phyloP scores from a whole-genome alignment of 805 yeast genomes.

The Candida boleticola region DNA sequence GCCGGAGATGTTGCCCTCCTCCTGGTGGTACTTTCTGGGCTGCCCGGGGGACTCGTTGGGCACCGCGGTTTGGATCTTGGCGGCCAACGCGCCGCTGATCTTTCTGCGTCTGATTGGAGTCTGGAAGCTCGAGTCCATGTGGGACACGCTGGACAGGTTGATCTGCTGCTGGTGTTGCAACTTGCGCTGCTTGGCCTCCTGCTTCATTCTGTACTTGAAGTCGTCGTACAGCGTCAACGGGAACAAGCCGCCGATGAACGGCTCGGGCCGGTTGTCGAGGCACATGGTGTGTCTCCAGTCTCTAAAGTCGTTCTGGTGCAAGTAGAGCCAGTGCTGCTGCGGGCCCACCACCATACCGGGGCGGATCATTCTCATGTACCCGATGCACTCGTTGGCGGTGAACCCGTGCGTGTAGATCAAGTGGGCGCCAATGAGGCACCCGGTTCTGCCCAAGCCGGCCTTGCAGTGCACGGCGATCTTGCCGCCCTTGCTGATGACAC shows the following conservation, averaged over 20 bases:
- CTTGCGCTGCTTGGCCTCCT: slow-evolving; percentile 39
- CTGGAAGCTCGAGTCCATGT: slow-evolving; percentile 50
- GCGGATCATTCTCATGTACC: slow-evolving; percentile 91
- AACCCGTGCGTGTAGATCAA: slow-evolving; percentile 94
- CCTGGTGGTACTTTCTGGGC: slow-evolving; percentile 63
- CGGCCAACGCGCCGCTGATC: slow-evolving; percentile 65
- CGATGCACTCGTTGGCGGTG: slow-evolving; percentile 95
- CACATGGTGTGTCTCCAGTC: slow-evolving; percentile 95
- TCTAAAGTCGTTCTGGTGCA: slow-evolving; percentile 93
- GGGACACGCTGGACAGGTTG: slow-evolving; percentile 26
- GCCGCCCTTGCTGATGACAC: slow-evolving; percentile 80
- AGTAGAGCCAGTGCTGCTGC: slow-evolving; percentile 97
- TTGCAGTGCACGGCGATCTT: slow-evolving; percentile 99
- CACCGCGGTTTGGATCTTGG: slow-evolving; percentile 71
- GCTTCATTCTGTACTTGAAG: slow-evolving; percentile 51
- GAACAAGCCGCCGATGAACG: slow-evolving; percentile 63
- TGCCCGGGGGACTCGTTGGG: slow-evolving; percentile 96
- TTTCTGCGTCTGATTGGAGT: slow-evolving; percentile 73
- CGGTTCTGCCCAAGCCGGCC: slow-evolving; percentile 97
- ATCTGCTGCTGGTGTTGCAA: slow-evolving; percentile 30
- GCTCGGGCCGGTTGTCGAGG: slow-evolving; percentile 64
- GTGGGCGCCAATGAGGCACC: slow-evolving; percentile 96
- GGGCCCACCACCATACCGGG: slow-evolving; percentile 99
- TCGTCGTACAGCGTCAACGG: slow-evolving; percentile 63
- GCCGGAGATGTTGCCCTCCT: slow-evolving; percentile 13